phyloP scores from a whole-genome alignment of 2,329 filamentous ascomycete genomes.

The Sporothrix variecibatus region DNA sequence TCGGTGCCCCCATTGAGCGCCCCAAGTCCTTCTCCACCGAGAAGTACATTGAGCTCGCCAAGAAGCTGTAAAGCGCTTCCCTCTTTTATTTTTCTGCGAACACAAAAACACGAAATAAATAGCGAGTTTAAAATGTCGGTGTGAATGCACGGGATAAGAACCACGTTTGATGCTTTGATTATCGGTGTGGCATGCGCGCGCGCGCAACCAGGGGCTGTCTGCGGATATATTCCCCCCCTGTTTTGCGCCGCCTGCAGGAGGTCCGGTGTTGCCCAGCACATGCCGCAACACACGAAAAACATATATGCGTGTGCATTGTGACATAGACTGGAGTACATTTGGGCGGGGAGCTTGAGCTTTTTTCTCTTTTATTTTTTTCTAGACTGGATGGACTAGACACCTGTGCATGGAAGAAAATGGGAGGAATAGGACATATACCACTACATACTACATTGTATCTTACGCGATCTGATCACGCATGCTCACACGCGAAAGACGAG shows the following conservation, averaged over 20 bases:
- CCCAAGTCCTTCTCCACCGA: constrained; percentile 99
- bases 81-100: background rate
- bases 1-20: constrained; percentile 95
- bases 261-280: background rate
- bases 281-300: background rate
- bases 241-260: background rate
- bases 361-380: background rate
- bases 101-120: background rate
- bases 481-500: background rate
- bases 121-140: constrained; percentile 12
- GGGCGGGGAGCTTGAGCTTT: background rate
- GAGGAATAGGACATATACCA: background rate
- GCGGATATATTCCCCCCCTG: background rate
- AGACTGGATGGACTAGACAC: constrained; percentile 9
- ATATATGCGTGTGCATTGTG: background rate
- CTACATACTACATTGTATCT: background rate
- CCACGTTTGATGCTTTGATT: constrained; percentile 12
- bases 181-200: background rate
- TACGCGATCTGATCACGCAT: background rate
- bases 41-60: constrained; percentile 91
- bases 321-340: background rate
- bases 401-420: background rate
- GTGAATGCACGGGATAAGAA: background rate
- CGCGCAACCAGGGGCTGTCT: background rate
- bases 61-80: constrained; percentile 74